Percentiles rank a stretch among this genome's conserved stretches.
Evolutionary conservation across 2,329 filamentous ascomycete species (phyloP).

Genomic region (Hymenoscyphus salicellus): DNA sequence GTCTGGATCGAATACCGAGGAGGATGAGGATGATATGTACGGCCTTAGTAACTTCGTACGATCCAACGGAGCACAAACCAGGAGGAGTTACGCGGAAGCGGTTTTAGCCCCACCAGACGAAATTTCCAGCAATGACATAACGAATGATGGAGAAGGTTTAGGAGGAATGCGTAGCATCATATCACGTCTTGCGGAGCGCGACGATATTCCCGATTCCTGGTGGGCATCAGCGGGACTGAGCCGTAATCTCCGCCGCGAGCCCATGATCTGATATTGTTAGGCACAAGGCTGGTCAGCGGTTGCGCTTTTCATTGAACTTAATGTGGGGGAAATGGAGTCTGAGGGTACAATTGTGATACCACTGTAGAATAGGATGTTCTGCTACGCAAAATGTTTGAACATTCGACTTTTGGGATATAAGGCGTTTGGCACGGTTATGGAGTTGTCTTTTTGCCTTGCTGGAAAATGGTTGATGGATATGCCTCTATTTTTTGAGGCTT

Average conservation of each 20-base stretch:
- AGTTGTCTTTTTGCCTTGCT: not conserved
- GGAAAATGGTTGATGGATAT: not conserved
- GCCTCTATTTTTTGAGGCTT: not conserved
- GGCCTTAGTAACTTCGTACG: conserved; percentile 17
- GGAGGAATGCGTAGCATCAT: conserved; percentile 71
- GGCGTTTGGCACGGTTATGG: not conserved
- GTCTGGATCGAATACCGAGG: conserved; percentile 28
- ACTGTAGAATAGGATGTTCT: conserved; percentile 14
- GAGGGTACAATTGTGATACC: conserved; percentile 23
- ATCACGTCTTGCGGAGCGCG: conserved; percentile 63
- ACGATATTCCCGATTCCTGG: conserved; percentile 79
- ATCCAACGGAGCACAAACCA: conserved; percentile 12
- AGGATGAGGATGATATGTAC: conserved; percentile 39
- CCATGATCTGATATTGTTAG: conserved; percentile 21
- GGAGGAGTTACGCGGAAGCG: conserved; percentile 32
- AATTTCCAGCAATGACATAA: conserved; percentile 32
- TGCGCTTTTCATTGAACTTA: not conserved
- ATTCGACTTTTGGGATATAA: not conserved
- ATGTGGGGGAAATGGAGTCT: conserved; percentile 1
- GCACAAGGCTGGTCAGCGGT: not conserved
- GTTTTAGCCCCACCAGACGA: conserved; percentile 33
- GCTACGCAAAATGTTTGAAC: conserved; percentile 11
- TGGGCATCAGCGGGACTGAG: conserved; percentile 71
- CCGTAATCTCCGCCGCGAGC: conserved; percentile 51
- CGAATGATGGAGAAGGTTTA: conserved; percentile 38